A percentile compares a stretch with the other conserved stretches of the same genome.
phyloP scores from a whole-genome alignment of 129 eudicot species.

The Lactuca sativa region DNA sequence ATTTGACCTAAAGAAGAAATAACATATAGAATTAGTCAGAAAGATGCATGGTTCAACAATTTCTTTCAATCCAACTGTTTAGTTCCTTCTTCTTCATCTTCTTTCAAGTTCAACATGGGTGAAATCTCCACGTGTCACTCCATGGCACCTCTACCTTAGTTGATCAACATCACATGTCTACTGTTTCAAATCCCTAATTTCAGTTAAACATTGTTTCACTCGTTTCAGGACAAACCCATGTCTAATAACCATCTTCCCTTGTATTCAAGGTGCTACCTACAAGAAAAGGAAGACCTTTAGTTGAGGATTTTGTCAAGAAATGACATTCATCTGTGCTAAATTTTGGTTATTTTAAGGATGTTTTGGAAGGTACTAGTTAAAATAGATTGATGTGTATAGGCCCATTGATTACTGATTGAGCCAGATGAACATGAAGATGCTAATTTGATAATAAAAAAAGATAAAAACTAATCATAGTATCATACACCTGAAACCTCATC shows the following conservation, averaged over 20 bases:
- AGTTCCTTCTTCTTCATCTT: too few relatives aligned
- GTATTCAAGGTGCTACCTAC: neutral
- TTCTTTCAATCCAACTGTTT: too few relatives aligned
- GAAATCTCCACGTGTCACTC: too few relatives aligned
- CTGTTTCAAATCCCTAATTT: neutral
- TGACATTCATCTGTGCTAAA: neutral
- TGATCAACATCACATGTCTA: neutral
- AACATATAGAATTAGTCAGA: too few relatives aligned
- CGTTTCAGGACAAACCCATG: too few relatives aligned
- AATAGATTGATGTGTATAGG: too few relatives aligned
- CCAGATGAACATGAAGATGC: neutral
- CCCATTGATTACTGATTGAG: neutral
- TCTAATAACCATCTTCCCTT: neutral
- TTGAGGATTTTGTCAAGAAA: neutral
- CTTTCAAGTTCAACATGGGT: too few relatives aligned
- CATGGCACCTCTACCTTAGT: too few relatives aligned
- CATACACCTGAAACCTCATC: slow-evolving; percentile 17
- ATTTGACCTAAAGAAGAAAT: too few relatives aligned
- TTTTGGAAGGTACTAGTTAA: too few relatives aligned
- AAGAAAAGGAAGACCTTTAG: neutral
- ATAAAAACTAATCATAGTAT: too few relatives aligned
- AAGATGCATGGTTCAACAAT: too few relatives aligned
- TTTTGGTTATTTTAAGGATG: neutral
- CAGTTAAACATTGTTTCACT: neutral
- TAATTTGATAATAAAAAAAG: neutral